Evolutionary conservation across 2,329 filamentous ascomycete genomes (phyloP), one percentile per base, ranked within the genome.

Genomic region (Mycosphaerella arachidis): DNA sequence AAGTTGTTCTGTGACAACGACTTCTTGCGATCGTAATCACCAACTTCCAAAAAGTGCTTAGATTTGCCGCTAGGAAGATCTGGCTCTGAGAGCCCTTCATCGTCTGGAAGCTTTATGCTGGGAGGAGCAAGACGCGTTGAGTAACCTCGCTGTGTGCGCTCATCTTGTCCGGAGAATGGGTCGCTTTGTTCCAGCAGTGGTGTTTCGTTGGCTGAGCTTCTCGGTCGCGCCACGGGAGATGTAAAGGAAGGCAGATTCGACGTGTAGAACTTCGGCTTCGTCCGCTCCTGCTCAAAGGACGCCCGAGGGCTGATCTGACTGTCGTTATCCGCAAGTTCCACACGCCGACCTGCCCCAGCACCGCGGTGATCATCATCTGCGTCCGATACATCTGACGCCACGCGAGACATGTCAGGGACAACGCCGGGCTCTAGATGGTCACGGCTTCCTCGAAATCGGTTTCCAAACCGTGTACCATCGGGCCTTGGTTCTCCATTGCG

Each of bases 401-500:
- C 61, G 37, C 75, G 78, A 1, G 77, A 78, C 52, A 74, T 72
- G 51, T 82, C 79, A 56, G 73, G 78, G 70, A 77, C 73, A 48
- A 55, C 71, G 72, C 58, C 76, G 77, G 64, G 18, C 37, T 77
- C 75, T 53, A 66, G 68, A 33, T 74, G 70, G 33, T 88, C 85
- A 67, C 82, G 84, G 65, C 62, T 61, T 27, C 81, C 83, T 73
- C 85, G 79, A 24, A 87, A 82, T 48, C 83, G 78, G 53, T 85
- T 84, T 16, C 84, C 83, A 35, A 87, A 80, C 67, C 82, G 84
- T 0, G 83, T 82, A 7, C 86, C 81, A 67, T 88, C 86, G 62
- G 79, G 81, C n/a, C 84, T 82, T 2, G 95, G 83, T 31, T 85
- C 89, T 62, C 91, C 89, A 63, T 93, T 86, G 57, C 89, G 82